Conservation (phyloP, 345 rosid species). For the Angophora floribunda region DNA sequence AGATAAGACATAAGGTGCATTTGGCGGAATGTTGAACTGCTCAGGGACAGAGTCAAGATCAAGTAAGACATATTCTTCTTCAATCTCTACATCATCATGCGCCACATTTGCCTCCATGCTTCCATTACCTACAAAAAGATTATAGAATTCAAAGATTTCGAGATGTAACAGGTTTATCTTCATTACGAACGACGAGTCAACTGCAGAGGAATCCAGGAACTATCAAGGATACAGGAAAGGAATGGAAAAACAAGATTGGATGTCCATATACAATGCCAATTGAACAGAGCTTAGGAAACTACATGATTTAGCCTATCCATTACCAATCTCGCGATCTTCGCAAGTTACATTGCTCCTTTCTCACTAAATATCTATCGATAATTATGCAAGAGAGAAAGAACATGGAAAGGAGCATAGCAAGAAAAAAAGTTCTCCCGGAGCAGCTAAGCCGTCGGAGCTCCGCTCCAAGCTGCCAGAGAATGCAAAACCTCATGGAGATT, state of each 20-base stretch:
- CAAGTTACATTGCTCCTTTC: neutral
- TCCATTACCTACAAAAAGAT: neutral
- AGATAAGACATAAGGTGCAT: slow-evolving; percentile 37
- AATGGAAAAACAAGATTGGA: neutral
- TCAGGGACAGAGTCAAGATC: slow-evolving; percentile 39
- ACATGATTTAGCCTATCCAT: neutral
- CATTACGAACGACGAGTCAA: too few species aligned
- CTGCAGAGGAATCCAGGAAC: too few species aligned
- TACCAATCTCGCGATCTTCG: neutral
- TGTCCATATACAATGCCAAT: neutral
- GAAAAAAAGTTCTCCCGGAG: neutral
- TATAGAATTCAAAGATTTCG: neutral
- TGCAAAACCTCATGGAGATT: neutral
- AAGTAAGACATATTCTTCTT: slow-evolving; percentile 41
- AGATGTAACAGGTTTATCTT: neutral
- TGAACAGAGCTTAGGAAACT: neutral
- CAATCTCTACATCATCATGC: slow-evolving; percentile 3
- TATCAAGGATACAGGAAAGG: neutral
- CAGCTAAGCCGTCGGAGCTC: neutral
- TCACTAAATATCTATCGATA: neutral
- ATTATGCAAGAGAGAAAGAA: neutral
- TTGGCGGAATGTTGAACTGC: slow-evolving; percentile 26
- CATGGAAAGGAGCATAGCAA: neutral
- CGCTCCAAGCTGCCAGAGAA: neutral
- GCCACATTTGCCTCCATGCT: slow-evolving; percentile 21